Evolutionary conservation across 345 rosid genomes (phyloP).

Genomic region (Brassica rapa): DNA sequence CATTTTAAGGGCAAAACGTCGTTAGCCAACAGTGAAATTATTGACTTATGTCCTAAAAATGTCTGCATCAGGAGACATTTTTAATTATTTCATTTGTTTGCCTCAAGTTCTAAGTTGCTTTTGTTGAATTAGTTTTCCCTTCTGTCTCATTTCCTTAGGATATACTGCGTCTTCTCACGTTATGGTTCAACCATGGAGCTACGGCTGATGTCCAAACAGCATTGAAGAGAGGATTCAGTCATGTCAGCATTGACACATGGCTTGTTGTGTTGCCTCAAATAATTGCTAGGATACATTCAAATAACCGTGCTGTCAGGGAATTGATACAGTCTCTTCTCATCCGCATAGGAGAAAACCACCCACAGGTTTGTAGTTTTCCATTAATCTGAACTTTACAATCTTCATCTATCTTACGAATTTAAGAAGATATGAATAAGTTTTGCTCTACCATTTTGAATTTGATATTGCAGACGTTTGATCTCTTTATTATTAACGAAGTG

Average conservation of each 20-base stretch:
- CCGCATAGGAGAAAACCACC: slow-evolving; percentile 93
- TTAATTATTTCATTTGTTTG: not conserved
- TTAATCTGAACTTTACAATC: slow-evolving; percentile 10
- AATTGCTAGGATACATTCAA: slow-evolving; percentile 98
- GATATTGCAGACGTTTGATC: not conserved
- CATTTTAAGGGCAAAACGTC: not conserved
- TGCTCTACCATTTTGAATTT: slow-evolving; percentile 8
- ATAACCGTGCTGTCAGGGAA: slow-evolving; percentile 88
- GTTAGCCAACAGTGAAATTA: not conserved
- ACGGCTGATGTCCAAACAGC: slow-evolving; percentile 89
- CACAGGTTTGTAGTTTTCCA: slow-evolving; percentile 68
- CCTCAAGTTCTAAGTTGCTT: not conserved
- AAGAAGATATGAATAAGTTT: not conserved
- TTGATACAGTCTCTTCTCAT: slow-evolving; percentile 91
- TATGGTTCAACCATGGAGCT: slow-evolving; percentile 99
- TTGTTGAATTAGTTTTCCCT: slow-evolving; percentile 17
- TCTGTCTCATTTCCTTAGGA: slow-evolving; percentile 58
- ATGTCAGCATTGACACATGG: slow-evolving; percentile 96
- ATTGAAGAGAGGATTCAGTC: slow-evolving; percentile 74
- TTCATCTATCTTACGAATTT: slow-evolving; percentile 7
- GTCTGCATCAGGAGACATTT: not conserved
- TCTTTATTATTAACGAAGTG: not conserved
- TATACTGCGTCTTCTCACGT: slow-evolving; percentile 93
- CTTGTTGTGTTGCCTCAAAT: slow-evolving; percentile 96
- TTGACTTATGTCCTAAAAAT: slow-evolving; percentile 10